phyloP scores from a whole-genome alignment of 805 yeast species.

The Tetrapisispora phaffii region DNA sequence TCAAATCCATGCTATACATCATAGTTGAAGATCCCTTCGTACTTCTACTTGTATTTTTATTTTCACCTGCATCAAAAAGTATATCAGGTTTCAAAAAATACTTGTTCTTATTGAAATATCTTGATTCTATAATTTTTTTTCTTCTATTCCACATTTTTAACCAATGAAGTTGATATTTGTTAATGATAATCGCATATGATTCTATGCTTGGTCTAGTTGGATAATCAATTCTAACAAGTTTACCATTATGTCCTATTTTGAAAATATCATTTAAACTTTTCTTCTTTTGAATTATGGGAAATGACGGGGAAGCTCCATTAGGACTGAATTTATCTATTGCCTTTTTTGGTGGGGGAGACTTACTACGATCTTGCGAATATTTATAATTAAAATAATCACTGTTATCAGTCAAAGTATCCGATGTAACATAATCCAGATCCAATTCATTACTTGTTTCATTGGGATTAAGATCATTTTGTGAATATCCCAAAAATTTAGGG shows the following conservation, averaged over 20 bases:
- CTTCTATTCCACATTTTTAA: constrained; percentile 14
- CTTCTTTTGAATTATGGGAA: not conserved
- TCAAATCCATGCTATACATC: constrained; percentile 18
- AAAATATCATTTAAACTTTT: constrained; percentile 11
- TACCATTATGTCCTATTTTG: constrained; percentile 23
- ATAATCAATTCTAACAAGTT: constrained; percentile 27
- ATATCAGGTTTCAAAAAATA: constrained; percentile 18
- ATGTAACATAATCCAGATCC: not conserved
- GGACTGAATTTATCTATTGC: not conserved
- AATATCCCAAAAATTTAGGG: constrained; percentile 18
- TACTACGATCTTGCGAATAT: not conserved
- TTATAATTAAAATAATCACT: not conserved
- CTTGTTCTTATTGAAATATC: constrained; percentile 10
- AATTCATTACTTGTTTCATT: not conserved
- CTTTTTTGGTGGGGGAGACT: constrained; percentile 6
- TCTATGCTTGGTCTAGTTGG: constrained; percentile 27
- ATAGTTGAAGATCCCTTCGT: constrained; percentile 5
- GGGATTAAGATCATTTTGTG: constrained; percentile 9
- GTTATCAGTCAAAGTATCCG: not conserved
- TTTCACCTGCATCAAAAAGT: constrained; percentile 2
- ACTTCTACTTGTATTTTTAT: constrained; percentile 2
- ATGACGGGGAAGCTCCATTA: not conserved
- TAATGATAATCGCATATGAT: constrained; percentile 26
- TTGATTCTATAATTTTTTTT: constrained; percentile 12
- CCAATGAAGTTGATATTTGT: constrained; percentile 19